These are phyloP conservation scores for Aschersonia sp. DNA, from an alignment of 2,329 filamentous ascomycete genomes.

Conservation along the genomic window DNA sequence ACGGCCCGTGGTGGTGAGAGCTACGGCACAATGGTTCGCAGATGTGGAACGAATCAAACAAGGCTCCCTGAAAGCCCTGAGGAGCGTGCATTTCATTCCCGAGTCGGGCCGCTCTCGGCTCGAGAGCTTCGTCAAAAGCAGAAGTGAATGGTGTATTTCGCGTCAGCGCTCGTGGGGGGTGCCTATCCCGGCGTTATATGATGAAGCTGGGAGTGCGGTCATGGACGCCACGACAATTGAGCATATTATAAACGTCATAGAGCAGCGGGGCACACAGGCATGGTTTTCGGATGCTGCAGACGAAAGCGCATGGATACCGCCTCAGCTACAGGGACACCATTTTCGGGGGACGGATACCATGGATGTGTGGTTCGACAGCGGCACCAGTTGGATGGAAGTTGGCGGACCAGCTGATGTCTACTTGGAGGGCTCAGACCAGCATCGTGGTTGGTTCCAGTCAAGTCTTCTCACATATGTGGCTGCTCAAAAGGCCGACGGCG, in stretches of 20 bases:
- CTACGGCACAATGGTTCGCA: conserved; percentile 96
- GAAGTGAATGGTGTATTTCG: conserved; percentile 97
- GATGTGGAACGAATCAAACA: conserved; percentile 75
- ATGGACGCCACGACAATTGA: conserved; percentile 65
- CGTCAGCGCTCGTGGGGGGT: conserved; percentile 93
- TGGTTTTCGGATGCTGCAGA: conserved; percentile 81
- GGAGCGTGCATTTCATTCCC: conserved; percentile 65
- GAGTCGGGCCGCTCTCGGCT: conserved; percentile 58
- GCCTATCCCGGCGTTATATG: conserved; percentile 82
- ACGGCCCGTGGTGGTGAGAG: conserved; percentile 74
- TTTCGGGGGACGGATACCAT: conserved; percentile 82
- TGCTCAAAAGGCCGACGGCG: conserved; percentile 28
- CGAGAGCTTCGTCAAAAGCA: conserved; percentile 71
- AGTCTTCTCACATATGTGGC: conserved; percentile 79
- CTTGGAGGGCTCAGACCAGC: conserved; percentile 88
- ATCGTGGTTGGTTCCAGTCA: conserved; percentile 97
- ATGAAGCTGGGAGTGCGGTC: conserved; percentile 56
- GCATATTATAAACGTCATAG: conserved; percentile 70
- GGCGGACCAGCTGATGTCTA: conserved; percentile 62
- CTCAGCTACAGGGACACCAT: conserved; percentile 45
- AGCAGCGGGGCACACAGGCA: conserved; percentile 67
- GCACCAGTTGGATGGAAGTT: conserved; percentile 70
- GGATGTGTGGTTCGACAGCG: conserved; percentile 99
- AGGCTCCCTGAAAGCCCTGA: conserved; percentile 53
- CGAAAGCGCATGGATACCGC: conserved; percentile 64